These are phyloP conservation scores for Sordaria brevicollis DNA, from an alignment of 495 filamentous ascomycete species.

Conservation along the genomic window DNA sequence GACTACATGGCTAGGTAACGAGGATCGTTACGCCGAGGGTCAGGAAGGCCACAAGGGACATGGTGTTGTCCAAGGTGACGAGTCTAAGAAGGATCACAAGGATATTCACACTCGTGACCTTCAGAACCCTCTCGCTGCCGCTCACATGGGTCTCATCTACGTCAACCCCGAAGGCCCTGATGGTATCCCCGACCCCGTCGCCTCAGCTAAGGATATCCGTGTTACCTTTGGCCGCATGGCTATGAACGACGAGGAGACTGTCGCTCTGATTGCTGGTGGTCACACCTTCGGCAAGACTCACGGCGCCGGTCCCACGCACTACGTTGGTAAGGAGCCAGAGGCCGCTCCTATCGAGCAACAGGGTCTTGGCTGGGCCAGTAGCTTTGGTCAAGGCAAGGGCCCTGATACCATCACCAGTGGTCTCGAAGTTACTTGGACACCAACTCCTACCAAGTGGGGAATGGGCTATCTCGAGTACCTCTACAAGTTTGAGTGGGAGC, in stretches of 20 bases:
- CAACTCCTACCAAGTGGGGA: constrained; percentile 58
- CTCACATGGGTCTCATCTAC: constrained; percentile 67
- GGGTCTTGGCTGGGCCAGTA: constrained; percentile 58
- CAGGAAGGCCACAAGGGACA: constrained; percentile 28
- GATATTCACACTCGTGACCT: constrained; percentile 51
- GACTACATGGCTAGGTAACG: constrained; percentile 60
- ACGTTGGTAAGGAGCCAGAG: constrained; percentile 55
- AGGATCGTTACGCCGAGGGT: constrained; percentile 50
- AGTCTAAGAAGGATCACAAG: constrained; percentile 33
- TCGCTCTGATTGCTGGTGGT: constrained; percentile 63
- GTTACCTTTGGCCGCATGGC: constrained; percentile 64
- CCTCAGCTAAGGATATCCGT: constrained; percentile 59
- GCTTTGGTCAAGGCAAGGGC: constrained; percentile 48
- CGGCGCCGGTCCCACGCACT: constrained; percentile 48
- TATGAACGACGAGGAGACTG: constrained; percentile 71
- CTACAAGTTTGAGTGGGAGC: constrained; percentile 68
- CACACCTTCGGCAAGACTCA: constrained; percentile 70
- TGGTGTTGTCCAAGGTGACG: constrained; percentile 37
- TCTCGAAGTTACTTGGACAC: constrained; percentile 65
- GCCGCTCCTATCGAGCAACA: constrained; percentile 50
- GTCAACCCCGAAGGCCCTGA: constrained; percentile 71
- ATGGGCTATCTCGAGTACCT: constrained; percentile 60
- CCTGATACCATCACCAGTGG: constrained; percentile 60
- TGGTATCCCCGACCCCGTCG: constrained; percentile 53
- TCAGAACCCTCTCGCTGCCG: constrained; percentile 52